Base-by-base conservation (phyloP, 164 flowering plant species). In the Piper betle region DNA sequence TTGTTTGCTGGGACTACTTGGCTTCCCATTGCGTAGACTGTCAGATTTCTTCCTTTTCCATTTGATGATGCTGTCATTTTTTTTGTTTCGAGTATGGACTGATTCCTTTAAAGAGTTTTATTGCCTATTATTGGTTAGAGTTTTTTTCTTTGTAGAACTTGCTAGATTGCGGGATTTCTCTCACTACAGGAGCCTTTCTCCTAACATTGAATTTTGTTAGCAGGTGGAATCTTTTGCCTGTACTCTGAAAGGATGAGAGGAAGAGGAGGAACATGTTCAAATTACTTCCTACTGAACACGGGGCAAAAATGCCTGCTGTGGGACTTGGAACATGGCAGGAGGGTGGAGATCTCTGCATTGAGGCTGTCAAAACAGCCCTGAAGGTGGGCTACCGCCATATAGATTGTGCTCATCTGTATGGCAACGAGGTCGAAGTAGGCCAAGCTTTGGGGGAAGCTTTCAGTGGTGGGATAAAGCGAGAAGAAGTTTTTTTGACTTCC, bases 251-350 rank as follows among this genome's bases (percentile, higher is more conserved):
- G 57, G 58, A 71, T 71, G 77, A 74, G 69, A 62, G 69, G 57
- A 17, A 74, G 55, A 68, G 74, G 69, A 70, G 74, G 71, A 53
- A 55, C 67, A 40, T 2, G 25, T 55, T 69, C 69, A 37, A 71
- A 68, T 60, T 69, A 75, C 77, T 84, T 78, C 42, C 62, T 72
- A 68, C 67, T 84, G 70, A 84, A 82, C 42, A 82, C 75, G 87
- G 85, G 52, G 81, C 81, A 9, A 79, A 63, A 69, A 78, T 82
- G 61, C 90, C 87, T 25, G 79, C 90, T 5, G 74, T 82, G 53
- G 90, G 90, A 52, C 80, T 84, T 10, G 90, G 90, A 57, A 82
- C 90, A 72, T 84, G 90, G 90, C 90, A 84, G 78, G 79, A 74
- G 61, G 86, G 83, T 2, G 89, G 86, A 37, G 89, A 82, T 68